phyloP scores from a whole-genome alignment of 2,329 filamentous ascomycete species.

The Claviceps lovelessii region DNA sequence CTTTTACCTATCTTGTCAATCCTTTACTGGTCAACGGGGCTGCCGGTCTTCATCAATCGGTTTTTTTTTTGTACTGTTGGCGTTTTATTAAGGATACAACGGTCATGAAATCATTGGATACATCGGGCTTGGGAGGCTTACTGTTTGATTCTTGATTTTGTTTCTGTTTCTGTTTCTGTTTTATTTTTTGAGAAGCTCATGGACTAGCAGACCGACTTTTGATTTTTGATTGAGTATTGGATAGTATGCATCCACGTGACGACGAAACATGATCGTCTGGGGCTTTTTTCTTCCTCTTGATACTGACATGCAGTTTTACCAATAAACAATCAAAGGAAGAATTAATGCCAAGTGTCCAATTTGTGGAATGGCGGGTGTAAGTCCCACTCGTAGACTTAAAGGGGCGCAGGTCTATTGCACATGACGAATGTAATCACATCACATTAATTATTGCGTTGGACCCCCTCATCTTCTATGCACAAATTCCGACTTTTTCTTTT shows the following conservation, averaged over 20 bases:
- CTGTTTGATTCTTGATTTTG: not conserved
- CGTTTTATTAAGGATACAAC: constrained; percentile 3
- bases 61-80: not conserved
- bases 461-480: too few species aligned
- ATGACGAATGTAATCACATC: too few species aligned
- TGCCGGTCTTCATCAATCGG: not conserved
- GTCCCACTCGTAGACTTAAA: not conserved
- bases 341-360: not conserved
- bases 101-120: constrained; percentile 1
- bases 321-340: not conserved
- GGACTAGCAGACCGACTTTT: not conserved
- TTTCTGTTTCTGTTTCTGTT: not conserved
- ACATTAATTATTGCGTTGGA: too few species aligned
- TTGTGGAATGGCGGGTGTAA: not conserved
- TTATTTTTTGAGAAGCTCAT: not conserved
- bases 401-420: too few species aligned
- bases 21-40: not conserved
- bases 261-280: too few species aligned
- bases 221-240: not conserved
- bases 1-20: not conserved
- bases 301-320: not conserved
- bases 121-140: not conserved
- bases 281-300: too few species aligned
- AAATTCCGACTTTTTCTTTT: too few species aligned
- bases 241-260: too few species aligned